Conservation (phyloP, 257 asterid species). For the Solanum ossicruentum region DNA sequence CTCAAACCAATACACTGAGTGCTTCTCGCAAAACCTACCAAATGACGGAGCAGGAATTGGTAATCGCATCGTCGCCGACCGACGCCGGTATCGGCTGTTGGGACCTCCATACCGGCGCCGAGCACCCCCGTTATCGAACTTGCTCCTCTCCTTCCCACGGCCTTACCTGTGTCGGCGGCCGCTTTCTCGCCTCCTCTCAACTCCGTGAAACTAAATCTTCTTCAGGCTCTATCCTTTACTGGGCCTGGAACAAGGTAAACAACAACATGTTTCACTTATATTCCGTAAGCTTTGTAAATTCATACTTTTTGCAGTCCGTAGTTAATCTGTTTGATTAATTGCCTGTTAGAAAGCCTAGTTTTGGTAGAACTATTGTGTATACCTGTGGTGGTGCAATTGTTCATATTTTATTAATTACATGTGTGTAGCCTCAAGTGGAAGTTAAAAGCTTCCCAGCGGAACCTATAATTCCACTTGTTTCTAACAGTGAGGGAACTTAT, state of each 20-base stretch:
- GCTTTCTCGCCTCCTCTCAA: slow-evolving; percentile 75
- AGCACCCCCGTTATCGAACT: slow-evolving; percentile 46
- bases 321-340: slow-evolving; percentile 8
- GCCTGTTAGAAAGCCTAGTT: background rate
- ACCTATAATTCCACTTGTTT: slow-evolving; percentile 47
- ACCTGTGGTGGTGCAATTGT: background rate
- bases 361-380: background rate
- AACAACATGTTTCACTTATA: background rate
- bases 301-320: background rate
- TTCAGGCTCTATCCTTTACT: slow-evolving; percentile 58
- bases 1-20: background rate
- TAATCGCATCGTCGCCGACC: slow-evolving; percentile 75
- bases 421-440: slow-evolving; percentile 67
- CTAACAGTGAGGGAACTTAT: slow-evolving; percentile 62
- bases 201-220: slow-evolving; percentile 53
- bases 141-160: slow-evolving; percentile 82
- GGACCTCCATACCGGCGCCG: slow-evolving; percentile 75
- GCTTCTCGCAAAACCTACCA: background rate
- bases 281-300: background rate
- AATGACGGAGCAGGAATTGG: slow-evolving; percentile 46
- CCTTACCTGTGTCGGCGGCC: slow-evolving; percentile 54
- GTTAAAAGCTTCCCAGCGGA: slow-evolving; percentile 82
- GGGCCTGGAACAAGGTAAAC: slow-evolving; percentile 85
- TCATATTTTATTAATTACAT: background rate
- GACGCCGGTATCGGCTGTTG: slow-evolving; percentile 87